These are phyloP conservation scores for Mentha longifolia DNA, from an alignment of 257 asterid genomes.

Conservation along the genomic window DNA sequence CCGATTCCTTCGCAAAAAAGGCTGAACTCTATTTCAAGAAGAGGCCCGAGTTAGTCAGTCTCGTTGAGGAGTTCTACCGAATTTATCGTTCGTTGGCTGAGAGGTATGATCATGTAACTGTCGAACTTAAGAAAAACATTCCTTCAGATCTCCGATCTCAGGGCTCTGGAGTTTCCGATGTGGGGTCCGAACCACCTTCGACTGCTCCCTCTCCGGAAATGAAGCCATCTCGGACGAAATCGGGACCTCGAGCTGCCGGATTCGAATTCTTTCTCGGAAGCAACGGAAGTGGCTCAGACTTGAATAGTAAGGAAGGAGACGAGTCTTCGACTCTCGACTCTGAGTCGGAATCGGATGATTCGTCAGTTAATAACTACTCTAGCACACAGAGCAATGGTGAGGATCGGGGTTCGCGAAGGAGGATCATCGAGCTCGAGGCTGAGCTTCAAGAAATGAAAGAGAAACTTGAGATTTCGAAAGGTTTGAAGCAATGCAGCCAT, in stretches of 20 bases:
- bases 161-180: slow-evolving; percentile 80
- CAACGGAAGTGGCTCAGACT: slow-evolving; percentile 59
- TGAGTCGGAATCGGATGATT: slow-evolving; percentile 85
- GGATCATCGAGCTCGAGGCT: slow-evolving; percentile 59
- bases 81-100: slow-evolving; percentile 74
- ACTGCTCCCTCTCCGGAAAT: slow-evolving; percentile 54
- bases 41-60: slow-evolving; percentile 64
- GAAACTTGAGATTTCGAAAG: slow-evolving; percentile 48
- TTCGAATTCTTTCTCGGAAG: slow-evolving; percentile 73
- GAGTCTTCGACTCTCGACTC: slow-evolving; percentile 75
- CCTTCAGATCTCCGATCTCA: slow-evolving; percentile 93
- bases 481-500: slow-evolving; percentile 28
- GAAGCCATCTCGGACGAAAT: slow-evolving; percentile 48
- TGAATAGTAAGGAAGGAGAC: slow-evolving; percentile 69
- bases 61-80: slow-evolving; percentile 72
- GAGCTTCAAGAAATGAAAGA: slow-evolving; percentile 71
- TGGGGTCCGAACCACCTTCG: slow-evolving; percentile 70
- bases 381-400: slow-evolving; percentile 50
- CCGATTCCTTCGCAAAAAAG: slow-evolving; percentile 75
- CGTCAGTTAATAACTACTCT: slow-evolving; percentile 70
- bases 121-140: slow-evolving; percentile 63
- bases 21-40: slow-evolving; percentile 74
- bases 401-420: slow-evolving; percentile 53
- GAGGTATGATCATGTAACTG: slow-evolving; percentile 64
- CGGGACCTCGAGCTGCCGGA: slow-evolving; percentile 89